A percentile compares a stretch with the other conserved stretches of the same genome.
phyloP scores from a whole-genome alignment of 2,329 filamentous ascomycete genomes.

The Fusarium cyanostomum region DNA sequence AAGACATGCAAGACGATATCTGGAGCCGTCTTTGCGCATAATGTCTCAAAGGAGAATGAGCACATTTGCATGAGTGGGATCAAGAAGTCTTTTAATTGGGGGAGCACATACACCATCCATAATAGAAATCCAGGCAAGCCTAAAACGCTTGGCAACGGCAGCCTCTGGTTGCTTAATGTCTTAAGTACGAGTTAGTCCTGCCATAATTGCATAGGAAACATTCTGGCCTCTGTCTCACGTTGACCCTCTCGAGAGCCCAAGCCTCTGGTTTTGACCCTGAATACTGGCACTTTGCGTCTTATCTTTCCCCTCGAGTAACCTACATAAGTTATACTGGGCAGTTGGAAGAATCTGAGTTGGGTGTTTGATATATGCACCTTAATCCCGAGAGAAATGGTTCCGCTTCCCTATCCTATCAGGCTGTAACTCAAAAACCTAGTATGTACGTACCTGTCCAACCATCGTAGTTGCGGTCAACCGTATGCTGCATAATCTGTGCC shows the following conservation, averaged over 20 bases:
- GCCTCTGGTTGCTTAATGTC: background rate
- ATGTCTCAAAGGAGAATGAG: background rate
- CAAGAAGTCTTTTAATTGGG: background rate
- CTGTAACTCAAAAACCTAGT: background rate
- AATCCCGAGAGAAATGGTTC: background rate
- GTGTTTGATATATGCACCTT: background rate
- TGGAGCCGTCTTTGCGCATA: background rate
- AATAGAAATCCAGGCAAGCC: background rate
- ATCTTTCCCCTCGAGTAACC: too few species aligned
- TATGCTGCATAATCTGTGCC: background rate
- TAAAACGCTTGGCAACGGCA: background rate
- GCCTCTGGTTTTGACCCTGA: background rate
- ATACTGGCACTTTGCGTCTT: too few species aligned
- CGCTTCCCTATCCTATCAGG: background rate
- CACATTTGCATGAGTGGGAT: background rate
- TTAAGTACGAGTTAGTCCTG: background rate
- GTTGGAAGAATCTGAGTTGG: background rate
- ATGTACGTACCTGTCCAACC: background rate
- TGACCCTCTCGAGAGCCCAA: background rate
- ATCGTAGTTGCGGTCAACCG: background rate
- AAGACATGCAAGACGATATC: conserved; percentile 1
- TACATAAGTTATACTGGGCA: too few species aligned
- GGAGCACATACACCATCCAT: background rate
- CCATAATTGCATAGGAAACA: too few species aligned
- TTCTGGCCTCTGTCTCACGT: background rate